Percentiles rank a stretch among this genome's conserved stretches.
phyloP scores from a whole-genome alignment of 345 rosid genomes.

The Eucalyptus microcorys region DNA sequence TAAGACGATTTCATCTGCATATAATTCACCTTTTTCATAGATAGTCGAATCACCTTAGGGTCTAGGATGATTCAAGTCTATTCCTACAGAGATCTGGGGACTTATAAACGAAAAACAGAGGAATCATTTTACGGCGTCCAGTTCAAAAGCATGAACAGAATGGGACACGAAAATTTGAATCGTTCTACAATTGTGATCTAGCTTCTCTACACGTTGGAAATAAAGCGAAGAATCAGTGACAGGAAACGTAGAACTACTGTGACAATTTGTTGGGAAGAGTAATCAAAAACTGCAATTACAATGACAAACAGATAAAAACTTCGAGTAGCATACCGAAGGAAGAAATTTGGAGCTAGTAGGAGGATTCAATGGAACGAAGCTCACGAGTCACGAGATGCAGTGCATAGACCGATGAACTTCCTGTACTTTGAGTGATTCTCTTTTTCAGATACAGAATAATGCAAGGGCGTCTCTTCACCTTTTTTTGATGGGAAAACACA shows the following conservation, averaged over 20 bases:
- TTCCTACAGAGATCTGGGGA: not conserved
- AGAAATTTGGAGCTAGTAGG: not conserved
- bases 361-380: not conserved
- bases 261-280: not conserved
- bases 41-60: not conserved
- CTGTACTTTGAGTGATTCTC: not conserved
- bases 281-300: not conserved
- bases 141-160: not conserved
- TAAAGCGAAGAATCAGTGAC: not conserved
- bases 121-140: not conserved
- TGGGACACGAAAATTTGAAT: not conserved
- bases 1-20: not conserved
- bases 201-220: not conserved
- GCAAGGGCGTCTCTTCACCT: not conserved
- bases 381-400: not conserved
- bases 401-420: not conserved
- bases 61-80: not conserved
- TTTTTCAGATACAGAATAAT: not conserved
- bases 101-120: not conserved
- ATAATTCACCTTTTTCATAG: not conserved
- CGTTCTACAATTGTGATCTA: not conserved
- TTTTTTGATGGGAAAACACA: not conserved
- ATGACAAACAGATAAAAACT: not conserved
- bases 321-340: not conserved
- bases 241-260: not conserved